Conservation (phyloP, 202 grass and related monocot genomes). For the Hordeum pubiflorum region DNA sequence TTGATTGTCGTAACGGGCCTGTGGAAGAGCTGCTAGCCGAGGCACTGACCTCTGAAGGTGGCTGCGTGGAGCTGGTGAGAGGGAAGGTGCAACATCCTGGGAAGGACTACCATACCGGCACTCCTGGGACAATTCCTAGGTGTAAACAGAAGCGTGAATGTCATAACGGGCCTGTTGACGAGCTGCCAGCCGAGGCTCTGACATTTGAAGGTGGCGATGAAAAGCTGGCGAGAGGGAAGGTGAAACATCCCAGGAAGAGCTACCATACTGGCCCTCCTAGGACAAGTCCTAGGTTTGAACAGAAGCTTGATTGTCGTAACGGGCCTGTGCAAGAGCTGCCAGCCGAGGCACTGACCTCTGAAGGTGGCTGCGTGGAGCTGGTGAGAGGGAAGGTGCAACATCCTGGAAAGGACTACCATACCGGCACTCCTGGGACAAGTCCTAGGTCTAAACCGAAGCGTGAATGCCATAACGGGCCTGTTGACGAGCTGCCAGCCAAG, state of each 20-base stretch:
- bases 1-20: background rate
- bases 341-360: background rate
- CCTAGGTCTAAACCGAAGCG: background rate
- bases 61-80: too few species aligned
- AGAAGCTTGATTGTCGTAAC: background rate
- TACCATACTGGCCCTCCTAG: background rate
- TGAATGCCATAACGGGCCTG: background rate
- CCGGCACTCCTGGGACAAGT: background rate
- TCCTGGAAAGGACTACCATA: background rate
- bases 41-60: too few species aligned
- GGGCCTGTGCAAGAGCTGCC: background rate
- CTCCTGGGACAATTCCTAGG: background rate
- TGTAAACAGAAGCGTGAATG: too few species aligned
- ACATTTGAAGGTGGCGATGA: background rate
- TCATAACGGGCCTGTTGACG: background rate
- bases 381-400: background rate
- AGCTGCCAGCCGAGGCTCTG: background rate
- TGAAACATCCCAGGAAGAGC: background rate
- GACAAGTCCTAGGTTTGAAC: background rate
- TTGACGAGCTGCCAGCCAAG: background rate
- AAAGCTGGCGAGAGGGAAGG: background rate
- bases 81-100: background rate
- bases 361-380: background rate
- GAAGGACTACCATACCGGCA: background rate
- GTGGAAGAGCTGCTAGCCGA: background rate